A percentile compares a stretch with the other conserved stretches of the same genome.
phyloP scores from a whole-genome alignment of 805 yeast genomes.

The Teunomyces tritomae region DNA sequence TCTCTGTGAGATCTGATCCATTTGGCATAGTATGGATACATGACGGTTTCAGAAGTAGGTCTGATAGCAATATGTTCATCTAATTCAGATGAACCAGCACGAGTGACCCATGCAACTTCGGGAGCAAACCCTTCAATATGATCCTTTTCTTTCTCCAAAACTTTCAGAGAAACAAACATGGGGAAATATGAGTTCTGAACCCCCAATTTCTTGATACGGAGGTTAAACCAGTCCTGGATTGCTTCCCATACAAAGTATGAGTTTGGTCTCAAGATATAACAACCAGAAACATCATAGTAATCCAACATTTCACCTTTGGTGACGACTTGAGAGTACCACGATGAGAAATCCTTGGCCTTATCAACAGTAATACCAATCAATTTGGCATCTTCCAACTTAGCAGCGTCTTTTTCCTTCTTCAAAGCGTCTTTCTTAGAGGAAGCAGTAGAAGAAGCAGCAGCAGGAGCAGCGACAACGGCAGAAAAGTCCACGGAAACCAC shows the following conservation, averaged over 20 bases:
- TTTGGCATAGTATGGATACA: slow-evolving; percentile 99
- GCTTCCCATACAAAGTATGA: slow-evolving; percentile 93
- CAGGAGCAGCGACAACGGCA: slow-evolving; percentile 33
- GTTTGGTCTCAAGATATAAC: slow-evolving; percentile 95
- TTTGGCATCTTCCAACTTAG: slow-evolving; percentile 78
- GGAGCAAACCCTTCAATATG: slow-evolving; percentile 99
- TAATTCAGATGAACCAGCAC: slow-evolving; percentile 88
- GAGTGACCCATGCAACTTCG: slow-evolving; percentile 99
- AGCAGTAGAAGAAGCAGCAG: slow-evolving; percentile 20
- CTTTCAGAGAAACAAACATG: slow-evolving; percentile 92
- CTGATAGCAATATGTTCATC: slow-evolving; percentile 99
- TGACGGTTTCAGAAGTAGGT: slow-evolving; percentile 98
- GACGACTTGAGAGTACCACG: slow-evolving; percentile 96
- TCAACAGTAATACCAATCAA: slow-evolving; percentile 95
- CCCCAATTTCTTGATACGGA: slow-evolving; percentile 77
- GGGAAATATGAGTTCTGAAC: slow-evolving; percentile 97
- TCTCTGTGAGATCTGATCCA: slow-evolving; percentile 99
- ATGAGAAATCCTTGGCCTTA: slow-evolving; percentile 86
- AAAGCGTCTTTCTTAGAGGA: slow-evolving; percentile 25
- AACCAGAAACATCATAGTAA: slow-evolving; percentile 97
- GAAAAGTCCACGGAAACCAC: slow-evolving; percentile 53
- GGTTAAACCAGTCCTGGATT: slow-evolving; percentile 85
- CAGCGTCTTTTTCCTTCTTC: slow-evolving; percentile 42
- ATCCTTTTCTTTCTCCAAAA: slow-evolving; percentile 95
- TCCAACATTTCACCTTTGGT: slow-evolving; percentile 98